Evolutionary conservation across 768 basidiomycete genomes (phyloP), one percentile per base, ranked within the genome.

Genomic region (Leccinum obscurum): DNA sequence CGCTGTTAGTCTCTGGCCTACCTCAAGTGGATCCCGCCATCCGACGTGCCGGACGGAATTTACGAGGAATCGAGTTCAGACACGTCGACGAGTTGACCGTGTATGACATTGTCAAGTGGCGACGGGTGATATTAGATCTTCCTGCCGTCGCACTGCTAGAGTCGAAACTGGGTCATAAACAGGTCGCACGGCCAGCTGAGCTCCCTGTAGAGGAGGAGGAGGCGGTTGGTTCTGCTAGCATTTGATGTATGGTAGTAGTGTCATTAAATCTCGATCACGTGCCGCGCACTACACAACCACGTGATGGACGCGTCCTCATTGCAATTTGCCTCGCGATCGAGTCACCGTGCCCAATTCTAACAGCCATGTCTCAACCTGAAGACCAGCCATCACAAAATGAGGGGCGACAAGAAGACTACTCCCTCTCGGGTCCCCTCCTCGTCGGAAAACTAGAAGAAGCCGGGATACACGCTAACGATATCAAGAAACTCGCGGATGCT

Each of bases 401-500:
- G 52, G 85, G 84, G 41, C 77, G 75, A 20, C 81, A 79, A 46
- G 81, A 79, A 34, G 81, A 83, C 2, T 78, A 78, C 58, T 79
- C 84, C 57, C 79, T 87, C 58, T 83, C 87, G 17, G 95, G 92
- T 3, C 95, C 95, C 58, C 80, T 96, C 61, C 87, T 95, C 52
- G 87, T 97, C 58, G 78, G 78, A 67, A 97, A 96, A 73, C 80
- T 87, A 35, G 83, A 95, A 77, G 95, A 96, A 78, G 86, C 87
- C 17, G 96, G 96, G 8, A 92, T 98, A 63, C 86, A 89, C 52
- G 74, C 87, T 30, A 90, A 93, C 67, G 97, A 98, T 70, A 88
- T 95, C 78, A 93, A 95, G 84, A 98, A 98, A 74, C 87, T 99
- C 52, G 75, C 85, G 13, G 95, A 97, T 54, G 93, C 92, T 32